phyloP scores from a whole-genome alignment of 1,284 basidiomycete genomes.

The Porodaedalea pini region DNA sequence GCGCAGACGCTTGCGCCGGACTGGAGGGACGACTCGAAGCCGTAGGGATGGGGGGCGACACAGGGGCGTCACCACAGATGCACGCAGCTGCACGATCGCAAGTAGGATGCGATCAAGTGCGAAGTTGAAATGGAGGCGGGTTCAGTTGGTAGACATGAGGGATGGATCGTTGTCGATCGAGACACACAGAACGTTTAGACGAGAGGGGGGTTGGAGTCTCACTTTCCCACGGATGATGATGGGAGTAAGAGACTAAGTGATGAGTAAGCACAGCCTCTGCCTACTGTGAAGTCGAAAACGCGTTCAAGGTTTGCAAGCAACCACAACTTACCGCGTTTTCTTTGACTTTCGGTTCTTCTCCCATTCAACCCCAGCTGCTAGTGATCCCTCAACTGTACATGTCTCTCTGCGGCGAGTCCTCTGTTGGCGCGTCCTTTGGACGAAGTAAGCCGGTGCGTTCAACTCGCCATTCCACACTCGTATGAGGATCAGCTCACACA shows the following conservation, averaged over 20 bases:
- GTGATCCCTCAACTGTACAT: slow-evolving; percentile 15
- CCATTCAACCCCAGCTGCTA: background rate
- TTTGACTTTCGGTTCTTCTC: background rate
- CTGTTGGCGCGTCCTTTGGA: slow-evolving; percentile 30
- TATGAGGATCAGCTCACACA: slow-evolving; percentile 4
- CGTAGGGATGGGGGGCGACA: too few relatives aligned
- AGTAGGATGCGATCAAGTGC: too few relatives aligned
- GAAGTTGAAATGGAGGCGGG: too few relatives aligned
- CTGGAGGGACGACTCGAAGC: too few relatives aligned
- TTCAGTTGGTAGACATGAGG: too few relatives aligned
- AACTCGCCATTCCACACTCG: background rate
- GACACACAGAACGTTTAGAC: too few relatives aligned
- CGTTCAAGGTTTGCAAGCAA: background rate
- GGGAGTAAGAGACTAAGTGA: slow-evolving; percentile 8
- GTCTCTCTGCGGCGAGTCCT: slow-evolving; percentile 29
- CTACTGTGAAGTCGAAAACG: background rate
- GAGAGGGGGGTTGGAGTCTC: too few relatives aligned
- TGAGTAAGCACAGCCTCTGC: background rate
- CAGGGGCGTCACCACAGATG: too few relatives aligned
- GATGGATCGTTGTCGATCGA: too few relatives aligned
- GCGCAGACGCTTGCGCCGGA: too few relatives aligned
- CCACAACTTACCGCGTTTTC: background rate
- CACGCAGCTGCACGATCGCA: too few relatives aligned
- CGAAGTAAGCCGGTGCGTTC: slow-evolving; percentile 28
- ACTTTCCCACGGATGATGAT: too few relatives aligned